A percentile compares a stretch with the other conserved stretches of the same genome.
phyloP scores from a whole-genome alignment of 1,284 basidiomycete genomes.

The Microbotryomycetes sp. region DNA sequence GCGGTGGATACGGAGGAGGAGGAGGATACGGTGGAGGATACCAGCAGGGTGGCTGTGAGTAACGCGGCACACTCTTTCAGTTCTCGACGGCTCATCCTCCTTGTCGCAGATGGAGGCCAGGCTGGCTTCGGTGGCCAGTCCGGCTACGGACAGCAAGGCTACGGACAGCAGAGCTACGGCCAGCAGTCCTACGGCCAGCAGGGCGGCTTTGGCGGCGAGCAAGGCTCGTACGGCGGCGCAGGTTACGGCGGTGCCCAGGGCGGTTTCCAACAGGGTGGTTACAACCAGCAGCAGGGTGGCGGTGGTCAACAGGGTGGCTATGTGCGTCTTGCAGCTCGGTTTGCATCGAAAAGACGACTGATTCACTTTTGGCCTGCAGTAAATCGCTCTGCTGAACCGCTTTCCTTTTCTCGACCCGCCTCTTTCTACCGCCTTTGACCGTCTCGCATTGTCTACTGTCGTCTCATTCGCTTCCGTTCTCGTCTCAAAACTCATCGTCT shows the following conservation, averaged over 20 bases:
- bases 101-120: background rate
- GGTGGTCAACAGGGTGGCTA: slow-evolving; percentile 14
- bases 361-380: no score
- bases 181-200: background rate
- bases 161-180: background rate
- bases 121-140: background rate
- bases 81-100: background rate
- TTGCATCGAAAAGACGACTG: no score
- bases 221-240: slow-evolving; percentile 2
- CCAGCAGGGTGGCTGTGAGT: slow-evolving; percentile 15
- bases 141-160: background rate
- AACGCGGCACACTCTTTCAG: no score
- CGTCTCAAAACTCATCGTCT: no score
- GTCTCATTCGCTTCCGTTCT: no score
- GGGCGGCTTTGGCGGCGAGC: slow-evolving; percentile 1
- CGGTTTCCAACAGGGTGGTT: slow-evolving; percentile 12
- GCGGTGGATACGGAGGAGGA: background rate
- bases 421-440: no score
- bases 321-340: slow-evolving; percentile 6
- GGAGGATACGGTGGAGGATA: slow-evolving; percentile 15
- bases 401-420: no score
- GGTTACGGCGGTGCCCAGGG: background rate
- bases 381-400: no score
- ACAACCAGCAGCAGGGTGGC: slow-evolving; percentile 8
- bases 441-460: no score